phyloP scores from a whole-genome alignment of 192 early-diverging fungal species.

The Linnemannia exigua region DNA sequence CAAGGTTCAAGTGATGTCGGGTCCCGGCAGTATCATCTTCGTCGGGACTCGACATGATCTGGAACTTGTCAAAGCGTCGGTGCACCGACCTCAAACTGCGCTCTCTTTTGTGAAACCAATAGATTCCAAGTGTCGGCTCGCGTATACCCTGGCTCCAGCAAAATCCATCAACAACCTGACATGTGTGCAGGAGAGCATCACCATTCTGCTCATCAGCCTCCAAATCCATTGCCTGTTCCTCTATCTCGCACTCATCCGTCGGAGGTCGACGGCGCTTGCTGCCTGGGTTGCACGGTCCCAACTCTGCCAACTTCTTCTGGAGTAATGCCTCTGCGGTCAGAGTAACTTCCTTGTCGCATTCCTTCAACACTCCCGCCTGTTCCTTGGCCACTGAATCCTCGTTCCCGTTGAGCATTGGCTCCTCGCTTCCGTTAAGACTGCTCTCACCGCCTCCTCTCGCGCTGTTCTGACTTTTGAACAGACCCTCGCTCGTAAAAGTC shows the following conservation, averaged over 20 bases:
- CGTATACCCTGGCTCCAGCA: background rate
- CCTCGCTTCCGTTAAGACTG: slow-evolving; percentile 15
- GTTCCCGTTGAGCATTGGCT: no score
- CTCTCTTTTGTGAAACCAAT: background rate
- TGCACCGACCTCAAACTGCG: background rate
- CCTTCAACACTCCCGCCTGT: background rate
- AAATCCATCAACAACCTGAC: background rate
- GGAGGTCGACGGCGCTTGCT: background rate
- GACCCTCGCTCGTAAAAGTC: background rate
- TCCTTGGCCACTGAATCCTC: background rate
- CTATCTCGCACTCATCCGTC: background rate
- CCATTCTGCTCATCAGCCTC: background rate
- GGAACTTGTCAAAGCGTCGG: background rate
- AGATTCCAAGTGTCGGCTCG: background rate
- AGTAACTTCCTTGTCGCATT: background rate
- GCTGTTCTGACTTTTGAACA: background rate
- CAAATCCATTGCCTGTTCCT: no score
- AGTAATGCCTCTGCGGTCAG: background rate
- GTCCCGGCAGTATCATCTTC: no score
- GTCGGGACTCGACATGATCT: background rate
- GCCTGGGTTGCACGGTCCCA: background rate
- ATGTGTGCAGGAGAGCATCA: background rate
- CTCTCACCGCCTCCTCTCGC: background rate
- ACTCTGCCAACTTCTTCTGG: background rate
- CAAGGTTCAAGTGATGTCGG: no score